A percentile compares a stretch with the other conserved stretches of the same genome.
Conservation (phyloP, 2,329 filamentous ascomycete genomes). For the Fusarium clavum region DNA sequence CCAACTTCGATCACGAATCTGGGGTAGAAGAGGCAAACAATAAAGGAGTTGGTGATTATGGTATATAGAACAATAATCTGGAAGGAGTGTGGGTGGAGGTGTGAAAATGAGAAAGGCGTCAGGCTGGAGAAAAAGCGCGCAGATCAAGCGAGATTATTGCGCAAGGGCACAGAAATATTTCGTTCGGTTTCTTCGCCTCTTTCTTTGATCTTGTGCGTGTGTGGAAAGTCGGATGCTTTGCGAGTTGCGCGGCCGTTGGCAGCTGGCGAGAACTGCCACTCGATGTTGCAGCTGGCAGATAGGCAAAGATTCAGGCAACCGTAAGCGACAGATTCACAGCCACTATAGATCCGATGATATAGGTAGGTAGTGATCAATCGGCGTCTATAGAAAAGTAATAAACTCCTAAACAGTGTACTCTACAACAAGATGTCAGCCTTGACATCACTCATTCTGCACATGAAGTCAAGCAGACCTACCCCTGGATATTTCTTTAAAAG, state of each 20-base stretch:
- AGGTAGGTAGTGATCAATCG: neutral
- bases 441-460: neutral
- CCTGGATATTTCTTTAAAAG: neutral
- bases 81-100: slow-evolving; percentile 13
- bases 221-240: neutral
- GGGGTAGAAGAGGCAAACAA: neutral
- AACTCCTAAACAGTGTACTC: neutral
- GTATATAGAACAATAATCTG: slow-evolving; percentile 6
- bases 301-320: neutral
- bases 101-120: neutral
- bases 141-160: neutral
- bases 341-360: neutral
- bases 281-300: neutral
- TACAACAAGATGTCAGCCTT: neutral
- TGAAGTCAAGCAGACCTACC: neutral
- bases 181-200: neutral
- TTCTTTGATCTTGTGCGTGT: neutral
- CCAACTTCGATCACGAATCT: neutral
- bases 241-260: slow-evolving; percentile 16
- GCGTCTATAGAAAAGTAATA: neutral
- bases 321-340: neutral
- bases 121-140: neutral
- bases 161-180: neutral
- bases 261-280: slow-evolving; percentile 31
- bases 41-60: neutral